A percentile compares a stretch with the other conserved stretches of the same genome.
Evolutionary conservation across 2,329 filamentous ascomycete species (phyloP).

Genomic region (Bertia moriformis): DNA sequence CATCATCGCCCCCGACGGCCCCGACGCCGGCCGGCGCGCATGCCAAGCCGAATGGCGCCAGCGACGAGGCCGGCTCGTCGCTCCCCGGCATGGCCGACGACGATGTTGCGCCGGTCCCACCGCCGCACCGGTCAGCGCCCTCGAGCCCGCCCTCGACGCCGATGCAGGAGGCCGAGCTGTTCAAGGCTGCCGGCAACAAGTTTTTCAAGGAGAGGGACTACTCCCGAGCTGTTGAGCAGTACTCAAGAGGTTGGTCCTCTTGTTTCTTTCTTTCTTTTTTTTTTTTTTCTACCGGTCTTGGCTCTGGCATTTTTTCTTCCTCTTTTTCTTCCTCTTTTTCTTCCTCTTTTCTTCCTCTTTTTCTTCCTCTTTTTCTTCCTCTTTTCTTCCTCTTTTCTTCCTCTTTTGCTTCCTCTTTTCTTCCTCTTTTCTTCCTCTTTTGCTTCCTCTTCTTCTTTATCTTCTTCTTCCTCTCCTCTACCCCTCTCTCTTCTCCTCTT

Average conservation of each 20-base stretch:
- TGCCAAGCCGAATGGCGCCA: conserved; percentile 28
- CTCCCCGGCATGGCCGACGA: no score
- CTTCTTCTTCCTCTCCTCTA: conserved; percentile 3
- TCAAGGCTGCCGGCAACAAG: conserved; percentile 87
- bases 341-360: conserved; percentile 3
- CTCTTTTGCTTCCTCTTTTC: no score
- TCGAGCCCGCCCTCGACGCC: conserved; percentile 38
- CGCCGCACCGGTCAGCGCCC: conserved; percentile 55
- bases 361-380: conserved; percentile 6
- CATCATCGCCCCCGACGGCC: conserved; percentile 16
- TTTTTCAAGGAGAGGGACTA: conserved; percentile 95
- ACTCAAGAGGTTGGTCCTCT: conserved; percentile 67
- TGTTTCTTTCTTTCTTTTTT: conserved; percentile 2
- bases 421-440: no score
- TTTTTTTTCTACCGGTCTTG: not conserved
- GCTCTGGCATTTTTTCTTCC: not conserved
- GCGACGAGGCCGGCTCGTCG: no score
- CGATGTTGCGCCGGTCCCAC: conserved; percentile 47
- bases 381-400: no score
- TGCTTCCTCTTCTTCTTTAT: not conserved
- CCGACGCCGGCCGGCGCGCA: conserved; percentile 26
- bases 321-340: not conserved
- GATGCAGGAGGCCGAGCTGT: conserved; percentile 70
- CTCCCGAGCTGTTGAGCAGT: conserved; percentile 74
- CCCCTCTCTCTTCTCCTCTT: conserved; percentile 5